Evolutionary conservation across 2,329 filamentous ascomycete genomes (phyloP).

Genomic region (Fonsecaea pedrosoi): DNA sequence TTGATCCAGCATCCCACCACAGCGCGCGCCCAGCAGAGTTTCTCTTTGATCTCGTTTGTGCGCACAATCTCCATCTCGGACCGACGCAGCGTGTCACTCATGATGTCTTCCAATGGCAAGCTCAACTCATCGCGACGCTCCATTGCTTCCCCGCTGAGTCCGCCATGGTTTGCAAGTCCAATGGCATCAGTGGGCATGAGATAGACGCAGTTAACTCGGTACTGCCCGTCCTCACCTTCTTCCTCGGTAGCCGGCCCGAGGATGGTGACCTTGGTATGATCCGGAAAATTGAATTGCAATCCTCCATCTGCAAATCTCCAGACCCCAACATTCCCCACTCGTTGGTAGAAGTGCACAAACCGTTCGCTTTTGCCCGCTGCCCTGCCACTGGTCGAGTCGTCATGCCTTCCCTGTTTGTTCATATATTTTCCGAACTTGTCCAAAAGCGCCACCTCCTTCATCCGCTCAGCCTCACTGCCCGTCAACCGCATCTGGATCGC

Average conservation of each 20-base stretch:
- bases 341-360: slow-evolving; percentile 59
- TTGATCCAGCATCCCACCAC: slow-evolving; percentile 46
- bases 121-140: slow-evolving; percentile 41
- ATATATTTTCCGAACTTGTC: slow-evolving; percentile 61
- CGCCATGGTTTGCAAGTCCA: slow-evolving; percentile 50
- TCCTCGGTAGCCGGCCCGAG: slow-evolving; percentile 41
- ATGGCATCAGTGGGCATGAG: slow-evolving; percentile 55
- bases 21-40: slow-evolving; percentile 54
- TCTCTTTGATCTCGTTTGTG: slow-evolving; percentile 53
- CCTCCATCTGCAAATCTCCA: slow-evolving; percentile 59
- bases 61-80: slow-evolving; percentile 53
- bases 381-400: slow-evolving; percentile 43
- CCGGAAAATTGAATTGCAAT: slow-evolving; percentile 61
- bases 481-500: slow-evolving; percentile 39
- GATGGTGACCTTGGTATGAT: slow-evolving; percentile 60
- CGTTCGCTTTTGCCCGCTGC: slow-evolving; percentile 43
- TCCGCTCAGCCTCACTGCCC: slow-evolving; percentile 53
- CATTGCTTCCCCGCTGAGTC: slow-evolving; percentile 50
- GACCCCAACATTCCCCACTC: slow-evolving; percentile 60
- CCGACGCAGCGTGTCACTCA: slow-evolving; percentile 34
- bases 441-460: slow-evolving; percentile 56
- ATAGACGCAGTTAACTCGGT: slow-evolving; percentile 55
- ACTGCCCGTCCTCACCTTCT: slow-evolving; percentile 37
- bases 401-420: slow-evolving; percentile 55
- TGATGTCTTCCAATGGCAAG: slow-evolving; percentile 41